Evolutionary conservation across 306 rosid genomes (phyloP), one percentile per base, ranked within the genome.

Genomic region (Elaeagnus macrophylla): DNA sequence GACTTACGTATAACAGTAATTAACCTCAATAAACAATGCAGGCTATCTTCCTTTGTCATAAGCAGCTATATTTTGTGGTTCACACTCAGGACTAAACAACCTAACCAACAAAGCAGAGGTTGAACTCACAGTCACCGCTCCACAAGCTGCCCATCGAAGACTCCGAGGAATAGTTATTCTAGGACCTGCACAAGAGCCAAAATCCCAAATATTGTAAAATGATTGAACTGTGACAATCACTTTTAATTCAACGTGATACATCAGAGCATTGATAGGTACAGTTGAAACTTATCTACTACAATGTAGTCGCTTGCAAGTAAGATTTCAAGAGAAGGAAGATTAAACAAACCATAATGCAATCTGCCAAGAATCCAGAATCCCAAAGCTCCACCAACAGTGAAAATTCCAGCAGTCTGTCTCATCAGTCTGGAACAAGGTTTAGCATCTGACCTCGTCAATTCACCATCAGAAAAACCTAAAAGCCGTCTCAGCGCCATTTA

Each of bases 11-110:
- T 25, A 45, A 18, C 8, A 46, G 13, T 44, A 1, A 15, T 43
- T 44, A 43, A 6, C 53, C 53, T 36, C 60, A 62, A 15, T 36
- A 59, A 9, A 10, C 49, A 25, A 2, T 25, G 32, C n/a, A 17
- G 16, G 61, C 77, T 72, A 68, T 57, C 78, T 84, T 69, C 67
- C 65, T 49, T 67, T 78, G 82, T 91, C 99, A 70, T 80, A 91
- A 65, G 89, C 90, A 71, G 89, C 96, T 60, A 87, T 87, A 51
- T 91, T 91, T 58, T 91, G 99, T 43, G 99, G 96, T 65, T 91
- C 99, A 48, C 99, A 91, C 73, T 91, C 95, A 8, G 99, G 95
- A 59, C 99, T 84, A 63, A 91, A 74, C 56, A 84, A 73, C 7
- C 85, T 81, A 17, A 91, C 99, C 72, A 91, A 72, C 76, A 91